These are phyloP conservation scores for Boletus reticulatus DNA, from an alignment of 768 basidiomycete genomes.

Conservation along the genomic window DNA sequence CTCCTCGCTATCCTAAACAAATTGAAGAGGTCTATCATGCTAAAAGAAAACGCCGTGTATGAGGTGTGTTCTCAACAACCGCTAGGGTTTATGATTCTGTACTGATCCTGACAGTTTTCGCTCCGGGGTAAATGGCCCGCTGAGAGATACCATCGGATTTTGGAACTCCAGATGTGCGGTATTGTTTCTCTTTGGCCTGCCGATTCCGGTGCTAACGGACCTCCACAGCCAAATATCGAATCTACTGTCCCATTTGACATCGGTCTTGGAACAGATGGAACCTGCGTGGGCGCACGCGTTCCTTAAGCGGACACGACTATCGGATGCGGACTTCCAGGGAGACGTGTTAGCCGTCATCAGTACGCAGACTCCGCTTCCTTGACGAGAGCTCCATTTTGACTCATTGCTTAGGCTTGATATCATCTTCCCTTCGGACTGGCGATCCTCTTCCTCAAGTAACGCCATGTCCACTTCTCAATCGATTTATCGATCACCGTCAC, in stretches of 20 bases:
- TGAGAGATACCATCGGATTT: constrained; percentile 67
- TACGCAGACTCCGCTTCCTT: constrained; percentile 28
- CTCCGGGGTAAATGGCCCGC: constrained; percentile 80
- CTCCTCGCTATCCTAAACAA: constrained; percentile 73
- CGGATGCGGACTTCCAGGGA: constrained; percentile 80
- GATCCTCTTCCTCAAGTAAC: constrained; percentile 82
- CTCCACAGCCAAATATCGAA: constrained; percentile 60
- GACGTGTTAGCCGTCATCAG: constrained; percentile 83
- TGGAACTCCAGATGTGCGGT: constrained; percentile 65
- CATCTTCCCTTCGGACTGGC: constrained; percentile 71
- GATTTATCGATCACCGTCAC: constrained; percentile 47
- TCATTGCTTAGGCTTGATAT: constrained; percentile 60
- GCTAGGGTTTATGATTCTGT: neutral
- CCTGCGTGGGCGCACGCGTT: constrained; percentile 78
- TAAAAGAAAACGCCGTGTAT: constrained; percentile 60
- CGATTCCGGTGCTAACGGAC: neutral
- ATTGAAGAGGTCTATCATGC: constrained; percentile 55
- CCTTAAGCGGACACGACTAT: constrained; percentile 67
- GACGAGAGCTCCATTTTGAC: neutral
- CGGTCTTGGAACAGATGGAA: constrained; percentile 69
- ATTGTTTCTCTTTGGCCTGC: neutral
- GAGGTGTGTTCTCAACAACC: constrained; percentile 44
- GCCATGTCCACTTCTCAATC: constrained; percentile 61
- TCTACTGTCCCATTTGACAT: constrained; percentile 70
- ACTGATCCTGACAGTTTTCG: constrained; percentile 52